A percentile compares a stretch with the other conserved stretches of the same genome.
phyloP scores from a whole-genome alignment of 2,329 filamentous ascomycete species.

The Orbilia javanica region DNA sequence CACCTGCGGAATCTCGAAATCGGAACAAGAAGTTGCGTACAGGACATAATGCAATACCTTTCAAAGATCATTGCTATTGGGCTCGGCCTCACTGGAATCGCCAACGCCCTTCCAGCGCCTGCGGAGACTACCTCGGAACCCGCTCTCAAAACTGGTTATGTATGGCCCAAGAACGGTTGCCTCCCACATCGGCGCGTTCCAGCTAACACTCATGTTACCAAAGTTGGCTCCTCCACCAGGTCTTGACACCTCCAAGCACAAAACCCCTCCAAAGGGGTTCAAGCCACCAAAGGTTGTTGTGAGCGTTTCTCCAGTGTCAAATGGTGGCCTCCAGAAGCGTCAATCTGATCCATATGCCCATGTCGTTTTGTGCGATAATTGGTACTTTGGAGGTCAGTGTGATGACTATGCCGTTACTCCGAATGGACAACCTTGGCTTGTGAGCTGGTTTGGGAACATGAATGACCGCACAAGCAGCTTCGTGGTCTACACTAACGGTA shows the following conservation, averaged over 20 bases:
- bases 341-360: background rate
- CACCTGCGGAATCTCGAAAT: too few relatives aligned
- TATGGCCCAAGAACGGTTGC: too few relatives aligned
- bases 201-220: background rate
- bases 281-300: background rate
- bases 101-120: background rate
- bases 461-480: constrained; percentile 10
- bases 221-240: constrained; percentile 14
- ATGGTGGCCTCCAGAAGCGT: background rate
- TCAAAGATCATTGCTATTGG: background rate
- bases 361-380: constrained; percentile 17
- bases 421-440: background rate
- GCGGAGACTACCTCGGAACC: background rate
- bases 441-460: background rate
- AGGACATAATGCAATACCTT: background rate
- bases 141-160: too few relatives aligned
- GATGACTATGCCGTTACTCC: background rate
- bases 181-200: too few relatives aligned
- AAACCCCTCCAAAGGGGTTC: constrained; percentile 9
- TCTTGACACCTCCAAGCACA: constrained; percentile 8
- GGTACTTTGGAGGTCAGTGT: constrained; percentile 3
- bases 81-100: background rate
- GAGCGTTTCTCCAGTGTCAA: background rate
- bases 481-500: background rate
- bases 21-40: too few relatives aligned